Evolutionary conservation across 106 monocot genomes (phyloP), one percentile per base, ranked within the genome.

Genomic region (Cymbidium sinense): DNA sequence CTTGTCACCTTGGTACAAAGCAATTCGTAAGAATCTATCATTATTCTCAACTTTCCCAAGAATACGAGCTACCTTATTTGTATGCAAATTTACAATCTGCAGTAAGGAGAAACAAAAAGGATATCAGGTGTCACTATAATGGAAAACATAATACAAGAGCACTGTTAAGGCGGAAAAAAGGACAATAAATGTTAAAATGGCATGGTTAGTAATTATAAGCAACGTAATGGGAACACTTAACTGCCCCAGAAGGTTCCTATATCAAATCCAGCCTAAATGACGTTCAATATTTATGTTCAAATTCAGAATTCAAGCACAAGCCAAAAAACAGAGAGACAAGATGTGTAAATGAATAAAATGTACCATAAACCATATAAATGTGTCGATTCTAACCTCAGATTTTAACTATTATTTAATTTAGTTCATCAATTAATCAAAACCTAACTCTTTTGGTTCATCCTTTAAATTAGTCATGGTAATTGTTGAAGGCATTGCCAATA

Each of bases 1-100:
- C 70, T 82, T 83, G 51, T 94, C 94, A n/a, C 94, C 90, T 90
- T 99, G 98, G 70, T 92, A 94, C 35, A 94, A 77, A 76, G 92
- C 91, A 84, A 94, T 88, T 79, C 84, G 88, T 70, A 99, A 81
- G 76, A 99, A 99, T 37, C 98, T 85, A 37, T 99, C 98, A 82
- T 94, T 98, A 82, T 94, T 99, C 78, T 99, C 98, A 77, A 94
- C 89, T 79, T 94, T 99, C 15, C 98, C 98, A 70, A 99, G 98
- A 65, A 99, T 94, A 19, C 94, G 80, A 21, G 92, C 83, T 82
- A 99, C 94, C 74, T 94, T 99, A 79, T 99, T 99, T 69, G 98
- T 99, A 44, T 99, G 98, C 82, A 99, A 87, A 84, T 99, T 99
- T 51, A 99, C 90, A 81, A 92, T 89, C 98, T 96, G 86, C 41